phyloP scores from a whole-genome alignment of 305 asterid genomes.

The Fraxinus floribunda region DNA sequence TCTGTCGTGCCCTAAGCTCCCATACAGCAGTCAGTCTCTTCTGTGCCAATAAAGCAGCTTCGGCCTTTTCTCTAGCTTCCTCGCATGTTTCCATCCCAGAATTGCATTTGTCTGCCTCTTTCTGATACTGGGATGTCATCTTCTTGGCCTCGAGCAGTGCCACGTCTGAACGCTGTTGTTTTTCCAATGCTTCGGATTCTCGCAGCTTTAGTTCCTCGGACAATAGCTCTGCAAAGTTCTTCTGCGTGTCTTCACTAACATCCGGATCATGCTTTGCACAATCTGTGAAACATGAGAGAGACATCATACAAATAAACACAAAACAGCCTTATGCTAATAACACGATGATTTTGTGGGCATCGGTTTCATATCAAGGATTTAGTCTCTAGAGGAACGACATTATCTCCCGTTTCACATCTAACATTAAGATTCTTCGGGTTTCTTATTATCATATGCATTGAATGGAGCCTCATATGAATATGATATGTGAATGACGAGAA shows the following conservation, averaged over 20 bases:
- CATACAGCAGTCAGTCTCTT: conserved; percentile 68
- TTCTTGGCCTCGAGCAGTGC: conserved; percentile 91
- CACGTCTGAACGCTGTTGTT: conserved; percentile 79
- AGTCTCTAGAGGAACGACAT: background rate
- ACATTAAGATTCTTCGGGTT: background rate
- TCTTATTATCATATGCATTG: background rate
- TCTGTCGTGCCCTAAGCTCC: conserved; percentile 85
- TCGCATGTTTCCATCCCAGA: conserved; percentile 99
- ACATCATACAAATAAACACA: background rate
- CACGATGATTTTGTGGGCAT: background rate
- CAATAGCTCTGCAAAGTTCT: conserved; percentile 77
- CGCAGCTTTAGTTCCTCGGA: conserved; percentile 85
- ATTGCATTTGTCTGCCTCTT: conserved; percentile 97
- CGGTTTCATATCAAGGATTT: background rate
- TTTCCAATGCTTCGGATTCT: conserved; percentile 79
- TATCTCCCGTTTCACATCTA: background rate
- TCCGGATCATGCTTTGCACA: conserved; percentile 94
- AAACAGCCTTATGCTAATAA: background rate
- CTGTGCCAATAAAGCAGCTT: conserved; percentile 63
- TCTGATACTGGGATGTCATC: conserved; percentile 88
- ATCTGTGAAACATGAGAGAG: conserved; percentile 42
- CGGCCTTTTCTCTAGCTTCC: conserved; percentile 90
- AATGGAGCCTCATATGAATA: background rate
- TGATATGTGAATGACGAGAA: background rate
- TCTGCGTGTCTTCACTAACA: conserved; percentile 78